Evolutionary conservation across 352 stramenopile species (phyloP).

Genomic region (Phytopythium mirpurense): DNA sequence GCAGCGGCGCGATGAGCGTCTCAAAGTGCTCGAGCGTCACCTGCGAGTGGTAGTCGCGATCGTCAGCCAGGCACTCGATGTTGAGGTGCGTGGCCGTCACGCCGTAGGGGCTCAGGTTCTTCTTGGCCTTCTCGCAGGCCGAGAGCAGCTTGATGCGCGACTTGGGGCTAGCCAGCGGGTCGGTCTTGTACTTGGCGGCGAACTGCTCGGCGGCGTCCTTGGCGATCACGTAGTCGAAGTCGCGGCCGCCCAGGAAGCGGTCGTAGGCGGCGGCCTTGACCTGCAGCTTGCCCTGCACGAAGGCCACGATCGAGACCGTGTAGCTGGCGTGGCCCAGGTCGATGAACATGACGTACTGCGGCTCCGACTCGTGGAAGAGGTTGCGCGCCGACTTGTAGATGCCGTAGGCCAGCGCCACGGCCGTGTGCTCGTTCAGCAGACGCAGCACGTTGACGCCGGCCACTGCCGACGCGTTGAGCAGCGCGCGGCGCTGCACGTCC

Average conservation of each 20-base stretch:
- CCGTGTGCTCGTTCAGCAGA: conserved; percentile 98
- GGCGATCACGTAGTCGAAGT: conserved; percentile 96
- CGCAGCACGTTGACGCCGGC: conserved; percentile 95
- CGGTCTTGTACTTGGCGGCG: conserved; percentile 94
- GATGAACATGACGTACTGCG: conserved; percentile 98
- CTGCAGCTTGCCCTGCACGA: conserved; percentile 94
- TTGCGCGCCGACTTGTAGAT: conserved; percentile 96
- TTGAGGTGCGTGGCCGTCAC: conserved; percentile 96
- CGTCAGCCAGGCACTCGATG: conserved; percentile 97
- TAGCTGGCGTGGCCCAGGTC: conserved; percentile 96
- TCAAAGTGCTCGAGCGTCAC: conserved; percentile 96
- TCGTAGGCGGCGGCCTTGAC: conserved; percentile 95
- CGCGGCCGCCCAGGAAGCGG: conserved; percentile 92
- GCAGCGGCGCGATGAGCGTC: conserved; percentile 86
- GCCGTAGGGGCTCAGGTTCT: conserved; percentile 96
- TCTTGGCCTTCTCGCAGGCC: conserved; percentile 99
- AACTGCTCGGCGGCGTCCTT: conserved; percentile 95
- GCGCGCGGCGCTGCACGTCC: conserved; percentile 93
- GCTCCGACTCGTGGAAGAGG: conserved; percentile 90
- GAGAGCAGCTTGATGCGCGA: conserved; percentile 95
- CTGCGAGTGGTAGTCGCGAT: conserved; percentile 95
- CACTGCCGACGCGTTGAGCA: conserved; percentile 93
- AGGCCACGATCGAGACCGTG: conserved; percentile 90
- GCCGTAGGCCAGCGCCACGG: conserved; percentile 93
- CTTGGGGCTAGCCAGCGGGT: conserved; percentile 91